Base-by-base conservation (phyloP, 1,139 yeast genomes). In the Suhomyces wounanorum region DNA sequence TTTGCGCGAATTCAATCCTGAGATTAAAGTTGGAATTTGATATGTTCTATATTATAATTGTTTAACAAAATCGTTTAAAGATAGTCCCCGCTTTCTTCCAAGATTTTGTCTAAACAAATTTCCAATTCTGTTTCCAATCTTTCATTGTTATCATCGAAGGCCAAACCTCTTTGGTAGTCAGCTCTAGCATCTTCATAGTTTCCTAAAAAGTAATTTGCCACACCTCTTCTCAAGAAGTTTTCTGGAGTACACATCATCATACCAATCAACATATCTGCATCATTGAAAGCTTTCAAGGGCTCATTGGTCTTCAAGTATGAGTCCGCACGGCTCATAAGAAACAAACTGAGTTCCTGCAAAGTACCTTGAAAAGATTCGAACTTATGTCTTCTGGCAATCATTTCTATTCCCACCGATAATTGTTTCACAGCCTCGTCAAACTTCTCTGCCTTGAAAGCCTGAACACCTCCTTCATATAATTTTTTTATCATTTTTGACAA, bases 291-390 rank as follows among this genome's bases (percentile, higher is more conserved):
- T 48, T 84, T 85, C 43, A 87, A 69, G 72, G 82, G 88, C 52
- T 83, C 74, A 48, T 82, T 78, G 51, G 79, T 74, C 60, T 86
- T 79, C 65, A 91, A 75, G 61, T 86, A 81, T 0, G 96, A 89
- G 62, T 92, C 98, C 21, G 96, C 84, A 57, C 97, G 79, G 50
- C 90, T 87, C 74, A 85, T 86, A 52, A 92, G 70, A 63, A 90
- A 80, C 61, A 82, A 77, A 45, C 85, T 79, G 50, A 89, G 71
- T 65, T 94, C 98, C 61, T 87, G 92, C 50, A 91, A 70, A 37
- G 92, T 87, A 40, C 85, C 80, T 57, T 83, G 91, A 61, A 91
- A 88, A 10, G 92, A 77, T 66, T 94, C 99, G 79, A 92, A 91
- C 61, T 89, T 85, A 33, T 91, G 84, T 66, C 98, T 82, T 59